Conservation (phyloP, 1,284 basidiomycete genomes). For the Melampsora allii-populina region DNA sequence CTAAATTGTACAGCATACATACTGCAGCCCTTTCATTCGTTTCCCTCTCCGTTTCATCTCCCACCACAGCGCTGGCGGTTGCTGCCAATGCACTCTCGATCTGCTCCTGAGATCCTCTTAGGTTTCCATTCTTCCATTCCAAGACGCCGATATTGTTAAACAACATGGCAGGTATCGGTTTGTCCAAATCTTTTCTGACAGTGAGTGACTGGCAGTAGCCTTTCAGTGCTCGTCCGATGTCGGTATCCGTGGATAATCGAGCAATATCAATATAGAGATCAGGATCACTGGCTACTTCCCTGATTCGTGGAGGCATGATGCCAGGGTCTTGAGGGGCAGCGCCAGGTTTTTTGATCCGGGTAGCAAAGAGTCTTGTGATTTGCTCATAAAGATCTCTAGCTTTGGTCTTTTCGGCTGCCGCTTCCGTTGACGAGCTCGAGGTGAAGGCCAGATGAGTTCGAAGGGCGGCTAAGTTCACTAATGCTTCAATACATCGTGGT, state of each 20-base stretch:
- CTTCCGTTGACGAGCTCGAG: conserved; percentile 51
- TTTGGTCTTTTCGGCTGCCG: conserved; percentile 66
- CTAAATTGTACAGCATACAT: conserved; percentile 76
- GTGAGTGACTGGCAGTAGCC: conserved; percentile 70
- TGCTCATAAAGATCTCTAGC: conserved; percentile 79
- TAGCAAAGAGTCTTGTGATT: conserved; percentile 64
- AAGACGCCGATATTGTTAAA: conserved; percentile 71
- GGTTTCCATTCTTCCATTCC: conserved; percentile 33
- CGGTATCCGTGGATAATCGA: conserved; percentile 77
- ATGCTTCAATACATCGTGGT: conserved; percentile 63
- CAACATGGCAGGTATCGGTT: conserved; percentile 62
- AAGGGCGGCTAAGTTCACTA: conserved; percentile 81
- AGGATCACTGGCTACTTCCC: conserved; percentile 67
- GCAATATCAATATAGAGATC: conserved; percentile 84
- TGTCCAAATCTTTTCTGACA: conserved; percentile 58
- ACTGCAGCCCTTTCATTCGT: conserved; percentile 60
- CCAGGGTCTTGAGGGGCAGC: conserved; percentile 45
- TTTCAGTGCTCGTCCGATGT: conserved; percentile 66
- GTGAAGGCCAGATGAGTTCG: conserved; percentile 61
- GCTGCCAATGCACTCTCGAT: conserved; percentile 35
- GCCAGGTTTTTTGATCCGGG: conserved; percentile 9
- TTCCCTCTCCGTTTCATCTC: conserved; percentile 59
- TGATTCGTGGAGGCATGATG: conserved; percentile 57
- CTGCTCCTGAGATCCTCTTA: conserved; percentile 31
- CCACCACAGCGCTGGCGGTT: conserved; percentile 53